Evolutionary conservation across 2,329 filamentous ascomycete species (phyloP).

Genomic region (Fusarium subglutinans): DNA sequence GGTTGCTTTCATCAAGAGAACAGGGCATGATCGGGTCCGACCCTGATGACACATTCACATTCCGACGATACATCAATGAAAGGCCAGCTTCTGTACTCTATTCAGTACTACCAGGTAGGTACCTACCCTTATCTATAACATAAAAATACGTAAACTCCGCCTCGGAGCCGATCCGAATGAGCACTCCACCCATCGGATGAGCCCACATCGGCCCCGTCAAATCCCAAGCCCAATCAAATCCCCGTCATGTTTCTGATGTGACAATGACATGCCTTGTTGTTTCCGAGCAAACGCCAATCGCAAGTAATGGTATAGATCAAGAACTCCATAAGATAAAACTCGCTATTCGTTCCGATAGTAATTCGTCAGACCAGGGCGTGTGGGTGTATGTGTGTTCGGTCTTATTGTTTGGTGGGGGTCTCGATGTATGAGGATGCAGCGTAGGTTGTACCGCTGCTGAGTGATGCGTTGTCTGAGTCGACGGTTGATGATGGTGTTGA

Average conservation of each 20-base stretch:
- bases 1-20: neutral
- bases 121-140: neutral
- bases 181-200: neutral
- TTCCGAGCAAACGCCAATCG: conserved; percentile 34
- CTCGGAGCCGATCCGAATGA: conserved; percentile 26
- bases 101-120: neutral
- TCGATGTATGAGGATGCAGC: conserved; percentile 37
- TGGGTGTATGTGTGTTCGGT: neutral
- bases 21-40: neutral
- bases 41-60: neutral
- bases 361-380: conserved; percentile 1
- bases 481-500: neutral
- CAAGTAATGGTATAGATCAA: conserved; percentile 32
- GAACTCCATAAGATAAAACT: neutral
- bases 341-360: conserved; percentile 16
- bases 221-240: neutral
- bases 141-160: conserved; percentile 2
- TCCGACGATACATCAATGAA: neutral
- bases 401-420: conserved; percentile 34
- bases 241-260: neutral
- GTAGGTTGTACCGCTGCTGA: conserved; percentile 35
- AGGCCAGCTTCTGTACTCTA: neutral
- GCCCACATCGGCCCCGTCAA: conserved; percentile 24
- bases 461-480: conserved; percentile 38
- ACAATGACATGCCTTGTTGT: conserved; percentile 2